Evolutionary conservation across 2,329 filamentous ascomycete genomes (phyloP), one percentile per base, ranked within the genome.

Genomic region (Aspergillus udagawae): DNA sequence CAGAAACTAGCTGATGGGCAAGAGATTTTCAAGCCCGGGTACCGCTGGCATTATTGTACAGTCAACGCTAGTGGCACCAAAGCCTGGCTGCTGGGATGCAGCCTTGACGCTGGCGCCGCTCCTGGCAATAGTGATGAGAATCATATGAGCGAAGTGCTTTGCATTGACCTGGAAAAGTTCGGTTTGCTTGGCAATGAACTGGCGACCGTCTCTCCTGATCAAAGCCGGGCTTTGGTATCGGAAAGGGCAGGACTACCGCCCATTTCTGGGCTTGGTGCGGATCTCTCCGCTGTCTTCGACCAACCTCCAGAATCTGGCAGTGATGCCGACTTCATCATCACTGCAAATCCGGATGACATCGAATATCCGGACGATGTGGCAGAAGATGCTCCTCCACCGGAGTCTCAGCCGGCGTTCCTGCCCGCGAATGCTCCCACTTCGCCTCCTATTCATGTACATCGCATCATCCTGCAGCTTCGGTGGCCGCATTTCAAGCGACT

Each of bases 1-100:
- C 92, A 96, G 73, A 95, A 92, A 70, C 81, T 99, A 20, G 94
- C 93, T 1, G 93, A 97, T 68, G 94, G 94, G 3, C 89, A 91
- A 51, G 94, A 99, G 70, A 88, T 99, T 35, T 99, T 97, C 76
- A 90, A 90, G 65, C 80, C 86, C 0, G 91, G 89, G n/a, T 97
- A 94, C 73, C 86, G 93, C 58, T 99, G 94, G 94, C 93, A 97
- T 73, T 99, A 99, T 71, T 97, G 94, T 73, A 96, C 92, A 3
- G 89, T 97, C 76, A 95, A 97, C 70, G 88, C 94, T 59, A 91
- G 96, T 66, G 93, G 93, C 5, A 97, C 94, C 6, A 96, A 96
- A 71, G 94, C 92, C 7, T 99, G 94, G 92, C 80, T 99, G 25
- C 82, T 99, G n/a, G 94, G 94, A 8, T 97, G 92, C 67, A 90